A percentile compares a stretch with the other conserved stretches of the same genome.
phyloP scores from a whole-genome alignment of 345 rosid genomes.

The Cardiospermum halicacabum region DNA sequence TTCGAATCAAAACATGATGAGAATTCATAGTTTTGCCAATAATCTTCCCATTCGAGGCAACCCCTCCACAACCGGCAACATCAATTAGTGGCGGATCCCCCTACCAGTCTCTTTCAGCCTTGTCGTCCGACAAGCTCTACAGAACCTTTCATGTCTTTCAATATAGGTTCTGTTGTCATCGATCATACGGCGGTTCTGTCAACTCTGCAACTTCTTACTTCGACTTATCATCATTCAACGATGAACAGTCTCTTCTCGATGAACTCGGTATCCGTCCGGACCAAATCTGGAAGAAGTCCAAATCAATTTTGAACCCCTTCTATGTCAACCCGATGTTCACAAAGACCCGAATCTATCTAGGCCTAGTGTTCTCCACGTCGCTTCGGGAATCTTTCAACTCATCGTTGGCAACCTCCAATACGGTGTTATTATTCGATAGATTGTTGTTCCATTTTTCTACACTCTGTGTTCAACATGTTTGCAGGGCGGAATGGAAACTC shows the following conservation, averaged over 20 bases:
- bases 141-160: slow-evolving; percentile 95
- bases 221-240: too few species aligned
- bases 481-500: slow-evolving; percentile 86
- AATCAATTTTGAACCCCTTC: slow-evolving; percentile 74
- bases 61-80: slow-evolving; percentile 32
- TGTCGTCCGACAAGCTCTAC: too few species aligned
- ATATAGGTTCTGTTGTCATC: slow-evolving; percentile 79
- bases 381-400: slow-evolving; percentile 74
- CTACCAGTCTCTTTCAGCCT: slow-evolving; percentile 74
- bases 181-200: too few species aligned
- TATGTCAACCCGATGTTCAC: slow-evolving; percentile 65
- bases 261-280: too few species aligned
- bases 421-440: slow-evolving; percentile 91
- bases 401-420: slow-evolving; percentile 92
- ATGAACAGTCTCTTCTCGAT: too few species aligned
- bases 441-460: slow-evolving; percentile 84
- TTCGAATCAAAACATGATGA: too few species aligned
- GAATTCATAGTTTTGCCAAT: too few species aligned
- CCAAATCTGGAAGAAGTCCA: slow-evolving; percentile 90
- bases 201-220: too few species aligned
- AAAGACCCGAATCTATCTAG: slow-evolving; percentile 85
- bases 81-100: slow-evolving; percentile 73
- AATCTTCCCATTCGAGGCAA: slow-evolving; percentile 65
- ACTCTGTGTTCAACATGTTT: slow-evolving; percentile 84
- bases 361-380: slow-evolving; percentile 68